Evolutionary conservation across 192 early-diverging fungal species (phyloP), one percentile per base, ranked within the genome.

Genomic region (Coemansia sp.): DNA sequence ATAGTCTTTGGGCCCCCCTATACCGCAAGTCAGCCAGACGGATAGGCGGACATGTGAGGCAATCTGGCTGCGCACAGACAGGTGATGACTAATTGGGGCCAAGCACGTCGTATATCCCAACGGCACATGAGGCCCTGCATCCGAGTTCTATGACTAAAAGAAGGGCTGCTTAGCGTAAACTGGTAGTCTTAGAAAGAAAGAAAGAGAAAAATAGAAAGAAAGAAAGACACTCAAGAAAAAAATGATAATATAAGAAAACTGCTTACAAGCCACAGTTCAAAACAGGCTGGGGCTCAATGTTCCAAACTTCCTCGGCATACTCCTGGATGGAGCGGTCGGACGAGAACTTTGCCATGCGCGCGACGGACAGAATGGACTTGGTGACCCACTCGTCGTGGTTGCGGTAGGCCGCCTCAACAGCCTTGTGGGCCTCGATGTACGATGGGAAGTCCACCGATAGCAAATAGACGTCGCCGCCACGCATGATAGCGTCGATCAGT

Each of bases 271-370:
- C 67, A 67, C 53, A 66, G 63, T 64, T 68, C 49, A 37, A 58
- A 6, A 84, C 81, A 11, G 77, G 81, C 50, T 69, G 68, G 3
- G 88, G 90, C 79, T 91, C 86, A 69, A 91, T 86, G 63, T 92
- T 86, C 97, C 97, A 99, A 72, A 99, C 95, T 33, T 88, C 85
- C 61, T 94, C 87, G 26, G 96, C 96, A 63, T 98, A 99, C 66
- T 99, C 97, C 70, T 90, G 78, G 84, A 98, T 93, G 21, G 97
- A 78, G 67, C 92, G 89, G 77, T 92, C 92, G 47, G 89, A 89
- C 62, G 89, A 95, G 84, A 99, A 99, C 77, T 96, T 96, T 80
- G 95, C 90, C 96, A 98, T 98, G 68, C 89, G 84, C 57, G 95
- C 93, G 30, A 94, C 92, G 37, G 93, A 94, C 57, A 89, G 84